Evolutionary conservation across 169 alveolate genomes (phyloP).

Genomic region (Plasmodium sp.): DNA sequence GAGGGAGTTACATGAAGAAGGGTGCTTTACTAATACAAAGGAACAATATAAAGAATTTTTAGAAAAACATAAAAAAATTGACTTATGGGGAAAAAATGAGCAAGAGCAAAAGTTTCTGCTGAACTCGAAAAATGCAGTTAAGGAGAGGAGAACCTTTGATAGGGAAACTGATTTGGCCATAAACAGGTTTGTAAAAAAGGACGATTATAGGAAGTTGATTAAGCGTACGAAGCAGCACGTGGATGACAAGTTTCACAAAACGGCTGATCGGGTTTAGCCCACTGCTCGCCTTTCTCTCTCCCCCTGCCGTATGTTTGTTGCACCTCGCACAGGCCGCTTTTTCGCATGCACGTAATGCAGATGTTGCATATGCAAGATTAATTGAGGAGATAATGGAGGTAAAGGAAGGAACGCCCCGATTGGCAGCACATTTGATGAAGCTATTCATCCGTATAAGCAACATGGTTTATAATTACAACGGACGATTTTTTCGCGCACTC

Average conservation of each 20-base stretch:
- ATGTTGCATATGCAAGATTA: neutral
- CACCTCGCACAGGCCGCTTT: neutral
- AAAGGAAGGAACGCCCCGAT: neutral
- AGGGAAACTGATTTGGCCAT: conserved; percentile 61
- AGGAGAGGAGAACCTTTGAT: conserved; percentile 68
- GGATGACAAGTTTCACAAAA: conserved; percentile 69
- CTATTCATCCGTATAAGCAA: neutral
- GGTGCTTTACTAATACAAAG: conserved; percentile 80
- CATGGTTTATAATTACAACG: neutral
- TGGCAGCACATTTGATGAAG: neutral
- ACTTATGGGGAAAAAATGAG: conserved; percentile 86
- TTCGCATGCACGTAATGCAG: neutral
- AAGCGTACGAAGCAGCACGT: conserved; percentile 68
- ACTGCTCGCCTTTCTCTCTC: neutral
- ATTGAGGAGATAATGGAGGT: neutral
- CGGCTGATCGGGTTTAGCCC: neutral
- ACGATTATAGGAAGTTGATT: conserved; percentile 42
- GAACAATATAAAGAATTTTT: conserved; percentile 82
- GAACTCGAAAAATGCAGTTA: conserved; percentile 21
- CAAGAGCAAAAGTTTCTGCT: conserved; percentile 78
- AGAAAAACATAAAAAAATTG: conserved; percentile 77
- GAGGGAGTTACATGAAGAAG: conserved; percentile 88
- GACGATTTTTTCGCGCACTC: neutral
- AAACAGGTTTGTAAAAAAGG: conserved; percentile 58
- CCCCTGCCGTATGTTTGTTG: neutral